These are phyloP conservation scores for Pythium oligandrum DNA, from an alignment of 352 stramenopile species.

Conservation along the genomic window DNA sequence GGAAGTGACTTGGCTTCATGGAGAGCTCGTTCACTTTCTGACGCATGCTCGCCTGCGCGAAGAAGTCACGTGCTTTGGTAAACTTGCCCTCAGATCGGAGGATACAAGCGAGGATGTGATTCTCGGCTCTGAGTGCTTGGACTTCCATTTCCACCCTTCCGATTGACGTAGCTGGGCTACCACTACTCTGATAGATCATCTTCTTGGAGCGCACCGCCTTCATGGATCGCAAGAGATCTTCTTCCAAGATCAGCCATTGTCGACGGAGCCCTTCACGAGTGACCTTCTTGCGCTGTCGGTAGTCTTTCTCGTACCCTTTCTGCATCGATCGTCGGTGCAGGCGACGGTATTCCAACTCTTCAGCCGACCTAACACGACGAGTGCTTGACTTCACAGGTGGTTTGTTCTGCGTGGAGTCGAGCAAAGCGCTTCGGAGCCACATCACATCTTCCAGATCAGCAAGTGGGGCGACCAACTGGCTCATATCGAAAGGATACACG, in stretches of 20 bases:
- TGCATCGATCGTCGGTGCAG: slow-evolving; percentile 12
- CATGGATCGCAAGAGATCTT: slow-evolving; percentile 7
- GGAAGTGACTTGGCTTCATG: background rate
- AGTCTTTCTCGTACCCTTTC: slow-evolving; percentile 16
- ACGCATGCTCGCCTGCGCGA: slow-evolving; percentile 11
- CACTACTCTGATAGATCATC: slow-evolving; percentile 2
- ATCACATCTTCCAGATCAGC: too few species aligned
- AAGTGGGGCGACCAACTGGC: too few species aligned
- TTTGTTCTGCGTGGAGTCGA: too few species aligned
- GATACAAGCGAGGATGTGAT: background rate
- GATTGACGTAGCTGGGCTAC: background rate
- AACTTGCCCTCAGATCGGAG: slow-evolving; percentile 4
- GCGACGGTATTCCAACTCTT: slow-evolving; percentile 3
- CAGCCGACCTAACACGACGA: background rate
- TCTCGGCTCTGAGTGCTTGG: background rate
- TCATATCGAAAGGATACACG: too few species aligned
- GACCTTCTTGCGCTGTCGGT: slow-evolving; percentile 12
- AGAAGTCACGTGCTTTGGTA: slow-evolving; percentile 4
- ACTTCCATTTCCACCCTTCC: background rate
- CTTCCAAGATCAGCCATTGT: slow-evolving; percentile 10
- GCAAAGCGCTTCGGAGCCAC: too few species aligned
- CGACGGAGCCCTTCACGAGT: slow-evolving; percentile 6
- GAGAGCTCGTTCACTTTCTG: slow-evolving; percentile 14
- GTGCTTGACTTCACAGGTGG: background rate
- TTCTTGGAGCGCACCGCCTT: slow-evolving; percentile 1